Conservation (phyloP, 257 asterid species). For the Marsdenia floribunda region DNA sequence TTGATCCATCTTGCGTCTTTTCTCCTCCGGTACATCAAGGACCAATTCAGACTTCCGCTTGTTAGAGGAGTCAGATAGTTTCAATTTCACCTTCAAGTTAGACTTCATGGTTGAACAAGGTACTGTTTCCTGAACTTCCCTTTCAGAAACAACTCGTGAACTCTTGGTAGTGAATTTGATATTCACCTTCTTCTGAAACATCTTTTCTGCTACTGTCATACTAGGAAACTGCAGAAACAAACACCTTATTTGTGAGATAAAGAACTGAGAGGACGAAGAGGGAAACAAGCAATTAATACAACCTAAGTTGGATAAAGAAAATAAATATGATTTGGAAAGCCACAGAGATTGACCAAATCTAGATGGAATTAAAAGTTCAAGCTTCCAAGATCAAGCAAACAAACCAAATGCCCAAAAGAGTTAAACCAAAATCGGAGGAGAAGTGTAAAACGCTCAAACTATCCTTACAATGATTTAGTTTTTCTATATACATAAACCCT, state of each 20-base stretch:
- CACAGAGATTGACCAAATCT: not conserved
- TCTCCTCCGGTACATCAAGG: constrained; percentile 34
- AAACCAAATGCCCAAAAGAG: not conserved
- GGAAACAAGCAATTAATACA: not conserved
- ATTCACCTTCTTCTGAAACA: constrained; percentile 30
- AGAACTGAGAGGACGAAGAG: not conserved
- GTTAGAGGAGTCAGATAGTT: constrained; percentile 24
- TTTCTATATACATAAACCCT: not conserved
- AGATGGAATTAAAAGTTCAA: not conserved
- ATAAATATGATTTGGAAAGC: not conserved
- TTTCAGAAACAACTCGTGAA: constrained; percentile 24
- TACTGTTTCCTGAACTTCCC: constrained; percentile 16
- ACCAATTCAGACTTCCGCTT: constrained; percentile 45
- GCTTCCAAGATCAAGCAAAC: not conserved
- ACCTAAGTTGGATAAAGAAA: not conserved
- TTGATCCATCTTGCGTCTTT: constrained; percentile 52
- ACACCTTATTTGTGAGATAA: not conserved
- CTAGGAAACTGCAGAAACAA: constrained; percentile 16
- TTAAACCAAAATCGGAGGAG: not conserved
- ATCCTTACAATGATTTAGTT: not conserved
- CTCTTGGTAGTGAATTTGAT: constrained; percentile 46
- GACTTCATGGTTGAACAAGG: constrained; percentile 17
- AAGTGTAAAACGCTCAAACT: not conserved
- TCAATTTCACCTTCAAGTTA: constrained; percentile 20
- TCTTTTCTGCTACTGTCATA: constrained; percentile 30